phyloP scores from a whole-genome alignment of 257 asterid species.

The Eustoma russellianum region DNA sequence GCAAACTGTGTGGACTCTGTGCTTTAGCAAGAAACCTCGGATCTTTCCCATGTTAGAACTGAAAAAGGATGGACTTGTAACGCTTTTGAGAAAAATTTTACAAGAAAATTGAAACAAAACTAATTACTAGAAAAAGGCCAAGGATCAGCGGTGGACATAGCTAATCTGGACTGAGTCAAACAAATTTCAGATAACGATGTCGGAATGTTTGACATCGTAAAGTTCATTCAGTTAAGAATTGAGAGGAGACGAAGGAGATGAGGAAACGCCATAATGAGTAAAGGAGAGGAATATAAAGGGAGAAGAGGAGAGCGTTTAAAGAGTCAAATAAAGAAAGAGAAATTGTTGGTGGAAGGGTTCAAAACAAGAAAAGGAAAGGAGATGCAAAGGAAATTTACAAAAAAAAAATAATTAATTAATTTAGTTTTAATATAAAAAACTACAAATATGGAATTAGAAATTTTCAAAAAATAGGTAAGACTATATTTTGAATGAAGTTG shows the following conservation, averaged over 20 bases:
- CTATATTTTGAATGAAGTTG: too few relatives aligned
- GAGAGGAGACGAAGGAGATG: constrained; percentile 13
- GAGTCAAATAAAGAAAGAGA: constrained; percentile 9
- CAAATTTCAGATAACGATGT: constrained; percentile 45
- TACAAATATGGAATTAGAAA: too few relatives aligned
- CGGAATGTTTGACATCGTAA: constrained; percentile 50
- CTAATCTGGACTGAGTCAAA: constrained; percentile 42
- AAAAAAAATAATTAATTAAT: too few relatives aligned
- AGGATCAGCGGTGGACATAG: too few relatives aligned
- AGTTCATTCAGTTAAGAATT: too few relatives aligned
- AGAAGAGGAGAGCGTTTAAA: constrained; percentile 3
- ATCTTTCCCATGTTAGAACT: constrained; percentile 27
- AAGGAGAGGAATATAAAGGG: not conserved
- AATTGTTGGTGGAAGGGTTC: constrained; percentile 1
- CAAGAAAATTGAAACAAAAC: not conserved
- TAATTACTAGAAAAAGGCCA: constrained; percentile 64
- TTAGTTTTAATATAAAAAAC: too few relatives aligned
- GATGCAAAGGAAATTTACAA: too few relatives aligned
- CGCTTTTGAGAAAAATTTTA: too few relatives aligned
- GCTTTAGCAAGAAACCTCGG: constrained; percentile 61
- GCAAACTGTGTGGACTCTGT: constrained; percentile 42
- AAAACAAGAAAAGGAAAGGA: not conserved
- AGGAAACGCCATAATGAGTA: not conserved
- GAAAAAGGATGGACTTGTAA: too few relatives aligned
- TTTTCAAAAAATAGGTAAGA: too few relatives aligned